Conservation (phyloP, 768 basidiomycete genomes). For the Suillus spraguei region DNA sequence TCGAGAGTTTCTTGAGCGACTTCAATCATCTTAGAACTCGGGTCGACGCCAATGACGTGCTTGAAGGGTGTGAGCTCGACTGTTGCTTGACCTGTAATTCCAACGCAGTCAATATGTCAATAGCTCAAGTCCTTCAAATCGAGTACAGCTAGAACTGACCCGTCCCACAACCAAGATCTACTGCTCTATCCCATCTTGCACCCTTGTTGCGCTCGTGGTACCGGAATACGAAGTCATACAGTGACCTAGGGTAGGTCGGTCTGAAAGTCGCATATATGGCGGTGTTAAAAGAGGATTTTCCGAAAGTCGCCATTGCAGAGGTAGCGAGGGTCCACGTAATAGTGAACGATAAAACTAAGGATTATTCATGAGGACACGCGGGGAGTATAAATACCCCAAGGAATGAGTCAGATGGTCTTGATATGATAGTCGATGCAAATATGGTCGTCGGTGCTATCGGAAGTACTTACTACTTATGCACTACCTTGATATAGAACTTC, state of each 20-base stretch:
- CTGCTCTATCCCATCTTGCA: no score
- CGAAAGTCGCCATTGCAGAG: slow-evolving; percentile 70
- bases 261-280: no score
- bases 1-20: slow-evolving; percentile 40
- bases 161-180: no score
- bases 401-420: slow-evolving; percentile 2
- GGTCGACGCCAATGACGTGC: slow-evolving; percentile 69
- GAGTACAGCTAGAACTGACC: no score
- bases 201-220: no score
- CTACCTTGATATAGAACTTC: no score
- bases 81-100: slow-evolving; percentile 70
- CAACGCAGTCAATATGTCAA: background rate
- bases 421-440: no score
- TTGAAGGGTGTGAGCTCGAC: slow-evolving; percentile 55
- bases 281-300: slow-evolving; percentile 45
- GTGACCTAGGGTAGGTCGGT: no score
- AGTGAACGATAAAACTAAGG: background rate
- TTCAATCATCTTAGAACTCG: slow-evolving; percentile 69
- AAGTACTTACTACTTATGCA: background rate
- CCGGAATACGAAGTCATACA: no score
- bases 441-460: background rate
- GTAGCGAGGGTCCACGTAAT: background rate
- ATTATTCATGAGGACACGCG: background rate
- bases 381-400: background rate
- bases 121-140: no score